Evolutionary conservation across 192 early-diverging fungal species (phyloP).

Genomic region (Coemansia sp.): DNA sequence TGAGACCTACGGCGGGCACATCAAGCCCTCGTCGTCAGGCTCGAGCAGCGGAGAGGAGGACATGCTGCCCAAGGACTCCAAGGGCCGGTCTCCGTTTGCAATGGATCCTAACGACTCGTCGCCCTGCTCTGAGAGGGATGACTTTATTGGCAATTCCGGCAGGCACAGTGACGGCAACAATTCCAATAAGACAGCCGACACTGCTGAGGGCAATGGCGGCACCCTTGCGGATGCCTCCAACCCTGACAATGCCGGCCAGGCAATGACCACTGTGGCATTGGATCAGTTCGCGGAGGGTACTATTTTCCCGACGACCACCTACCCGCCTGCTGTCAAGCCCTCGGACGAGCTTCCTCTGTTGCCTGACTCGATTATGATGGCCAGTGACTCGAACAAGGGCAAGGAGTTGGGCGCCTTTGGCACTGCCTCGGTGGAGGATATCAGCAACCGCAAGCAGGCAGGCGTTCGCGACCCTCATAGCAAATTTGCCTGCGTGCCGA

Average conservation of each 20-base stretch:
- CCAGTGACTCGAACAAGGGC: constrained; percentile 9
- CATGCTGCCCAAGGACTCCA: constrained; percentile 6
- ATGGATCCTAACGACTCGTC: constrained; percentile 36
- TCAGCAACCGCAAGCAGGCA: constrained; percentile 36
- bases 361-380: constrained; percentile 35
- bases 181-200: not conserved
- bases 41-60: constrained; percentile 22
- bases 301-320: constrained; percentile 47
- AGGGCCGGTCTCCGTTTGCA: constrained; percentile 22
- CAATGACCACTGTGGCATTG: too few species aligned
- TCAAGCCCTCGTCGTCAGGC: constrained; percentile 15
- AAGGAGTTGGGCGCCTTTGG: constrained; percentile 12
- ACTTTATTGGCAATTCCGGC: constrained; percentile 6
- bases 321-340: constrained; percentile 49
- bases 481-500: constrained; percentile 51
- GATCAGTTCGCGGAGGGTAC: constrained; percentile 30
- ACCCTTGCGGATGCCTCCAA: not conserved
- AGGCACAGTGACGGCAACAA: not conserved
- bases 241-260: not conserved
- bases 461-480: constrained; percentile 61
- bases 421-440: constrained; percentile 24
- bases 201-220: not conserved
- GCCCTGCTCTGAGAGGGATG: constrained; percentile 13
- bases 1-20: constrained; percentile 31
- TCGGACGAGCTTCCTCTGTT: constrained; percentile 41